Conservation (phyloP, 169 alveolate genomes). For the Plasmodium berghei region DNA sequence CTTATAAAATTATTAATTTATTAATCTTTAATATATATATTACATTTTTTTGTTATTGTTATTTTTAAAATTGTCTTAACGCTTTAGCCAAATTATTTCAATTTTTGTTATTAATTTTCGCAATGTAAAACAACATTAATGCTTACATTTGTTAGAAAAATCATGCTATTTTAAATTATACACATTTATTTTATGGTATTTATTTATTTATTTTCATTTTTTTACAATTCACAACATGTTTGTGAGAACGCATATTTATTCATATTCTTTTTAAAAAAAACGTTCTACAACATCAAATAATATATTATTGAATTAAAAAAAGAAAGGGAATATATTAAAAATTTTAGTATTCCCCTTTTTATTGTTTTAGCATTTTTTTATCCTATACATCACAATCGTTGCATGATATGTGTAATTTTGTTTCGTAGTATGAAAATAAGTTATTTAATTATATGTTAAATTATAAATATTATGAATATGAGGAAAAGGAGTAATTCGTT, state of each 20-base stretch:
- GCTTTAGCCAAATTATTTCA: not conserved
- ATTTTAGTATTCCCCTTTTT: conserved; percentile 13
- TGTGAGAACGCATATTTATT: conserved; percentile 8
- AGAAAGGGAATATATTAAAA: conserved; percentile 13
- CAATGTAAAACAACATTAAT: conserved; percentile 2
- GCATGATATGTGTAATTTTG: not conserved
- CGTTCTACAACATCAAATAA: not conserved
- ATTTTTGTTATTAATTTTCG: not conserved
- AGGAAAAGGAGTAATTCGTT: not conserved
- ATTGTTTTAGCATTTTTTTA: conserved; percentile 16
- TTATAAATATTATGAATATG: not conserved
- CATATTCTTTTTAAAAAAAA: conserved; percentile 4
- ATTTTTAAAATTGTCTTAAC: not conserved
- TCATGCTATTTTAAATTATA: not conserved
- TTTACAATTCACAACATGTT: conserved; percentile 14
- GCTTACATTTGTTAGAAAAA: conserved; percentile 17
- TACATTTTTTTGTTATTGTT: conserved; percentile 10
- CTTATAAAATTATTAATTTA: not conserved
- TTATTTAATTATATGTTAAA: not conserved
- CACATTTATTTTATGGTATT: not conserved
- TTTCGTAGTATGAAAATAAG: not conserved
- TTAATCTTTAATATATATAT: not conserved
- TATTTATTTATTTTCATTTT: not conserved
- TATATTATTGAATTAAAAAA: conserved; percentile 8
- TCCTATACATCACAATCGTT: not conserved